Percentiles rank a stretch among this genome's conserved stretches.
phyloP scores from a whole-genome alignment of 208 protist genomes.

The Crithidia expoeki region DNA sequence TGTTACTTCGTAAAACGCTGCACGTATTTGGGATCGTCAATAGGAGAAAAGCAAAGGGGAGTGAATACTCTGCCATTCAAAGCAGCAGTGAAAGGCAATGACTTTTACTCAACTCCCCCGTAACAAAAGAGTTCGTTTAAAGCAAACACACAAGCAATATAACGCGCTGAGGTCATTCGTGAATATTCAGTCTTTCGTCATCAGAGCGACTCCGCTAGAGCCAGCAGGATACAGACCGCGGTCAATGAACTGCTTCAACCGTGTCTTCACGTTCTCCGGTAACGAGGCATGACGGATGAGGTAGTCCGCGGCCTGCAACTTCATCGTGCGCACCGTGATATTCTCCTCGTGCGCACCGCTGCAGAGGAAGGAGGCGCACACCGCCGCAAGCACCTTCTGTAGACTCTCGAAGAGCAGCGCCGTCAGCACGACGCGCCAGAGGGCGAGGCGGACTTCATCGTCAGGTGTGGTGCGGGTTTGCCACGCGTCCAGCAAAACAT shows the following conservation, averaged over 20 bases:
- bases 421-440: conserved; percentile 49
- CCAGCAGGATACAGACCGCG: conserved; percentile 71
- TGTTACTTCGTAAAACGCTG: too few relatives aligned
- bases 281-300: conserved; percentile 27
- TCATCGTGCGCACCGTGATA: conserved; percentile 49
- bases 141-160: neutral
- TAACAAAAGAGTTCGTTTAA: neutral
- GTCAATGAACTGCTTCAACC: conserved; percentile 38
- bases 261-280: conserved; percentile 37
- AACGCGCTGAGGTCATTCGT: neutral
- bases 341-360: conserved; percentile 34
- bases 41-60: neutral
- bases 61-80: neutral
- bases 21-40: too few relatives aligned
- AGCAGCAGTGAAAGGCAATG: neutral
- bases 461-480: conserved; percentile 44
- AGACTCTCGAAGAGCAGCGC: conserved; percentile 23
- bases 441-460: conserved; percentile 49
- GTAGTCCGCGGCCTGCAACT: conserved; percentile 52
- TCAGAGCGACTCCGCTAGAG: conserved; percentile 53
- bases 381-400: conserved; percentile 22
- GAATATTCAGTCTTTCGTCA: conserved; percentile 44
- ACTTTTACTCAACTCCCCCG: neutral
- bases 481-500: conserved; percentile 61
- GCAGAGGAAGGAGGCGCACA: conserved; percentile 70